Percentiles rank a stretch among this genome's conserved stretches.
Conservation (phyloP, 2,329 filamentous ascomycete genomes). For the Aureobasidium sp. region DNA sequence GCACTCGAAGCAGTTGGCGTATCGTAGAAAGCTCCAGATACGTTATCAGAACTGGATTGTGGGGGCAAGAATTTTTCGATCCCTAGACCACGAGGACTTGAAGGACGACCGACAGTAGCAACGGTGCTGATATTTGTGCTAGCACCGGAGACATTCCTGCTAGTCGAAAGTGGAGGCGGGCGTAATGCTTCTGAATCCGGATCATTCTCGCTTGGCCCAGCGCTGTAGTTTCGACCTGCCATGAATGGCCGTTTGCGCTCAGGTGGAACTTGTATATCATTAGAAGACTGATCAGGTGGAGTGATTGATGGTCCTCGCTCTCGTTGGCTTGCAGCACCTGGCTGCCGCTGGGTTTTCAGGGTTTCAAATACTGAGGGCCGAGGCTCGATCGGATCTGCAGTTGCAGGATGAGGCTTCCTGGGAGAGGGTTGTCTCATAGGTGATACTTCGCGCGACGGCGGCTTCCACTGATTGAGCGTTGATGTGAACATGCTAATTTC, state of each 20-base stretch:
- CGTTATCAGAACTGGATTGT: background rate
- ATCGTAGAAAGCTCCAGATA: conserved; percentile 14
- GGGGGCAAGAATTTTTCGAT: background rate
- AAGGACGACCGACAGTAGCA: conserved; percentile 4
- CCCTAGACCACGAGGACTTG: conserved; percentile 5
- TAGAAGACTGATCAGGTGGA: background rate
- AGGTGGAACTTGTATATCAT: conserved; percentile 30
- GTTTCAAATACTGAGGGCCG: conserved; percentile 4
- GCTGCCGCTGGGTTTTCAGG: background rate
- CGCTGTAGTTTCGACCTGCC: conserved; percentile 36
- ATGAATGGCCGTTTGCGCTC: conserved; percentile 60
- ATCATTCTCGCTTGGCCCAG: background rate
- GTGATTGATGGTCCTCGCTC: background rate
- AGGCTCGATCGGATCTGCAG: background rate
- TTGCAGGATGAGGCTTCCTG: background rate
- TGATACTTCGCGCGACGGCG: conserved; percentile 4
- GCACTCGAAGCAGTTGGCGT: conserved; percentile 13
- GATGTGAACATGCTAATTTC: conserved; percentile 11
- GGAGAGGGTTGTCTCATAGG: conserved; percentile 3
- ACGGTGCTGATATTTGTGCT: conserved; percentile 1
- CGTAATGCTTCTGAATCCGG: conserved; percentile 19
- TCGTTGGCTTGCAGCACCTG: conserved; percentile 17
- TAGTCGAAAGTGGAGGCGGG: conserved; percentile 21
- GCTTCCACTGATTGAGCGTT: conserved; percentile 14
- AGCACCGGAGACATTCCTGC: conserved; percentile 11